Evolutionary conservation across 371 early-diverging fungal species (phyloP).

Genomic region (Fennellomyces sp.): DNA sequence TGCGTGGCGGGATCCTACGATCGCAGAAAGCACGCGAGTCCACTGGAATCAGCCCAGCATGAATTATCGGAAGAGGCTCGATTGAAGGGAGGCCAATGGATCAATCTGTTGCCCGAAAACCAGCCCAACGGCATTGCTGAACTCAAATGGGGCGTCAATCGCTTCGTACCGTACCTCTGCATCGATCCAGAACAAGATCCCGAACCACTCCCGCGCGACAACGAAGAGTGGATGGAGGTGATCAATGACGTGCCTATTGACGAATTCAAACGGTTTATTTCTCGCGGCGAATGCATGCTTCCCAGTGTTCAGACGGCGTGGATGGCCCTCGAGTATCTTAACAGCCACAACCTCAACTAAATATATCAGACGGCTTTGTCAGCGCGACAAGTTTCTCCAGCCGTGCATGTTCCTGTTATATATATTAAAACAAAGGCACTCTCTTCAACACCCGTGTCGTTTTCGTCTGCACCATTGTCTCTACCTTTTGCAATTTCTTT

Average conservation of each 20-base stretch:
- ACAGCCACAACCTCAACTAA: constrained; percentile 13
- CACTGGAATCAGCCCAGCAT: constrained; percentile 55
- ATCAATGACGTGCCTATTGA: constrained; percentile 36
- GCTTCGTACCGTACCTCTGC: constrained; percentile 65
- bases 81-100: constrained; percentile 56
- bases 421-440: background rate
- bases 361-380: constrained; percentile 52
- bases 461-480: background rate
- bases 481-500: constrained; percentile 52
- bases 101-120: constrained; percentile 48
- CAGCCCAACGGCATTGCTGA: constrained; percentile 61
- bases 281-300: constrained; percentile 48
- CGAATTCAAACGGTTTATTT: constrained; percentile 45
- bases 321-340: constrained; percentile 52
- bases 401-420: constrained; percentile 50
- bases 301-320: constrained; percentile 56
- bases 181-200: constrained; percentile 55
- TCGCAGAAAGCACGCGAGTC: constrained; percentile 54
- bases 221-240: constrained; percentile 57
- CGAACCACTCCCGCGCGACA: constrained; percentile 54
- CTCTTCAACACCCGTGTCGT: background rate
- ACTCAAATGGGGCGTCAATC: constrained; percentile 67
- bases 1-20: constrained; percentile 66
- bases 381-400: constrained; percentile 58
- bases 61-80: constrained; percentile 71